Conservation (phyloP, 805 yeast species). For the Myxozyma neotropica region DNA sequence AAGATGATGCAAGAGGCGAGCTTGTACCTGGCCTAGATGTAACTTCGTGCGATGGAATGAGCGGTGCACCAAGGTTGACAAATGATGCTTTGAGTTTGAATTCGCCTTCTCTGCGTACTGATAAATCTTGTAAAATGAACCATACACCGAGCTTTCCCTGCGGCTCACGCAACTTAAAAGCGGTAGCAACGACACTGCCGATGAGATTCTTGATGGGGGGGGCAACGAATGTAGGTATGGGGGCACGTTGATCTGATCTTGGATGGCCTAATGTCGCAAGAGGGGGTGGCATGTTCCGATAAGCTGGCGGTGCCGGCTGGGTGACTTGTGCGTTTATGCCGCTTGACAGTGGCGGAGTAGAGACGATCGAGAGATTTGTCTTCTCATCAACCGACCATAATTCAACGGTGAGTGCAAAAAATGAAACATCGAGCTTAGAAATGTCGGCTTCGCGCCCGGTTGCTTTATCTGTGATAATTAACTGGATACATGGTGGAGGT, state of each 20-base stretch:
- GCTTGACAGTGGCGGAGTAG: slow-evolving; percentile 24
- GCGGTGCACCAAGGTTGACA: slow-evolving; percentile 40
- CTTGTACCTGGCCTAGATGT: neutral
- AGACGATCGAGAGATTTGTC: slow-evolving; percentile 35
- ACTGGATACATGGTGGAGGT: slow-evolving; percentile 42
- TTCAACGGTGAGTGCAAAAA: slow-evolving; percentile 47
- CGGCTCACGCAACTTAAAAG: slow-evolving; percentile 46
- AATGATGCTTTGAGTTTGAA: slow-evolving; percentile 46
- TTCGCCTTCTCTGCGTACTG: slow-evolving; percentile 50
- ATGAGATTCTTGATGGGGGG: slow-evolving; percentile 47
- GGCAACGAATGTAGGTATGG: slow-evolving; percentile 27
- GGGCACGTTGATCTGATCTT: neutral
- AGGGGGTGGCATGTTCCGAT: neutral
- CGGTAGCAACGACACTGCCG: slow-evolving; percentile 47
- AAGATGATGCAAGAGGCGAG: slow-evolving; percentile 7
- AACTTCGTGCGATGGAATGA: neutral
- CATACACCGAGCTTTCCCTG: slow-evolving; percentile 46
- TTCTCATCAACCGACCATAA: slow-evolving; percentile 47
- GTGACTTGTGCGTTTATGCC: slow-evolving; percentile 5
- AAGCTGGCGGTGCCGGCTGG: neutral
- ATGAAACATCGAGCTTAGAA: slow-evolving; percentile 41
- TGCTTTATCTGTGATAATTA: slow-evolving; percentile 34
- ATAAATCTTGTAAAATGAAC: slow-evolving; percentile 49
- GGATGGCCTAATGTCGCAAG: neutral
- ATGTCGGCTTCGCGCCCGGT: slow-evolving; percentile 40